Evolutionary conservation across 1,139 yeast genomes (phyloP).

Genomic region (Yamadazyma sp.): DNA sequence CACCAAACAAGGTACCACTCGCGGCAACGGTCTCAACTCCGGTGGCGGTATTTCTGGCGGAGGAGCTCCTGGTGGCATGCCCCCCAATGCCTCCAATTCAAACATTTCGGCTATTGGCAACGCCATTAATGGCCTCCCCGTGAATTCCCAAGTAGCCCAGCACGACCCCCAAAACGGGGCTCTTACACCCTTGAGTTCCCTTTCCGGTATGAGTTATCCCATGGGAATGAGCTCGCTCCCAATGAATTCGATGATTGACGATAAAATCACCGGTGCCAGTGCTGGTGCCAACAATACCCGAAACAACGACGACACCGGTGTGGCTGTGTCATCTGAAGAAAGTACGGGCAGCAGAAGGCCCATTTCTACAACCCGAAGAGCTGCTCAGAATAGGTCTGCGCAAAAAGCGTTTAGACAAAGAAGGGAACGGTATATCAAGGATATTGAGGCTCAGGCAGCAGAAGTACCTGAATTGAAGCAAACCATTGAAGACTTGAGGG

Average conservation of each 20-base stretch:
- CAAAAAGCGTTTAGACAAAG: conserved; percentile 86
- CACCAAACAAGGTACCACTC: not conserved
- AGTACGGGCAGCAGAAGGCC: conserved; percentile 25
- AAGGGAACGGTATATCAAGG: conserved; percentile 74
- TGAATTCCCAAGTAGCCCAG: not conserved
- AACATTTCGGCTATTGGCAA: too few relatives aligned
- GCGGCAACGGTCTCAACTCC: too few relatives aligned
- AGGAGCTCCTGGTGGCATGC: too few relatives aligned
- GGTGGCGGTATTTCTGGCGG: too few relatives aligned
- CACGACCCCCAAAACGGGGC: not conserved
- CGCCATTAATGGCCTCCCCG: not conserved
- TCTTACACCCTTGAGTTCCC: not conserved
- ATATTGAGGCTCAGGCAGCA: conserved; percentile 67
- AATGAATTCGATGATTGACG: conserved; percentile 1
- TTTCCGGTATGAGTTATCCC: not conserved
- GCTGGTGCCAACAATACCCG: not conserved
- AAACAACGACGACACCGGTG: too few relatives aligned
- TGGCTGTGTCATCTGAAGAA: not conserved
- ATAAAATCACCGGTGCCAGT: not conserved
- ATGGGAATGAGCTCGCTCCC: not conserved
- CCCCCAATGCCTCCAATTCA: too few relatives aligned
- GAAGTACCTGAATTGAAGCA: conserved; percentile 60
- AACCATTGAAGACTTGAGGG: conserved; percentile 60
- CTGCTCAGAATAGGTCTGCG: conserved; percentile 85
- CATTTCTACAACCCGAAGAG: conserved; percentile 70